Conservation (phyloP, 257 asterid genomes). For the Solanum verrucosum region DNA sequence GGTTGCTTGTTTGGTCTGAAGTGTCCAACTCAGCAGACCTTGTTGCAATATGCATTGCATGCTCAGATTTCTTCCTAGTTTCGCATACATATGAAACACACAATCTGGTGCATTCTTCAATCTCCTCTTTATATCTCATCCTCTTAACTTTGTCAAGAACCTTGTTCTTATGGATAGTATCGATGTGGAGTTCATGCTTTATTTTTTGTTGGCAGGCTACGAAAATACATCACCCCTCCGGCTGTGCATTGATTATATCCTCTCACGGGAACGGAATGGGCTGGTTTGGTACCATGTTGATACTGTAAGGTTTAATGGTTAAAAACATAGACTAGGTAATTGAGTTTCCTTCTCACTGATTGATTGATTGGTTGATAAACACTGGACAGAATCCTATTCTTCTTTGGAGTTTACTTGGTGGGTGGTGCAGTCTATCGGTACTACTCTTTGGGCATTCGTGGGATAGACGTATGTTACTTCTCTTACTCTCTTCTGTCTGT, state of each 20-base stretch:
- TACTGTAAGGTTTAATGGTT: conserved; percentile 33
- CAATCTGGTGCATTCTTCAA: background rate
- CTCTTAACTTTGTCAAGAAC: background rate
- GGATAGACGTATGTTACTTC: conserved; percentile 68
- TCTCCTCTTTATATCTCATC: background rate
- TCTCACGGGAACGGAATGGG: conserved; percentile 60
- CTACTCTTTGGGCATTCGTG: conserved; percentile 69
- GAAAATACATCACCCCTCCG: conserved; percentile 80
- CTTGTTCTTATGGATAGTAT: conserved; percentile 2
- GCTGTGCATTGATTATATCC: conserved; percentile 70
- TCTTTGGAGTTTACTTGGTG: conserved; percentile 68
- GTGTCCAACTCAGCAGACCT: background rate
- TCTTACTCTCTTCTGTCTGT: background rate
- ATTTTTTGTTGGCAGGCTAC: conserved; percentile 40
- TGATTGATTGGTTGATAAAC: background rate
- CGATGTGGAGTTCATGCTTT: background rate
- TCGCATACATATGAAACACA: conserved; percentile 2
- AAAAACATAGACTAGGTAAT: background rate
- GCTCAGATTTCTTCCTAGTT: background rate
- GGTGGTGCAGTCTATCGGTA: conserved; percentile 75
- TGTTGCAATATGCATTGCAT: background rate
- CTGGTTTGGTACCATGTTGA: conserved; percentile 67
- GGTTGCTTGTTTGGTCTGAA: background rate
- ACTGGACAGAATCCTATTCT: conserved; percentile 54
- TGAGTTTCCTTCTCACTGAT: background rate